Base-by-base conservation (phyloP, 768 basidiomycete species). In the Agaricus subrufescens region DNA sequence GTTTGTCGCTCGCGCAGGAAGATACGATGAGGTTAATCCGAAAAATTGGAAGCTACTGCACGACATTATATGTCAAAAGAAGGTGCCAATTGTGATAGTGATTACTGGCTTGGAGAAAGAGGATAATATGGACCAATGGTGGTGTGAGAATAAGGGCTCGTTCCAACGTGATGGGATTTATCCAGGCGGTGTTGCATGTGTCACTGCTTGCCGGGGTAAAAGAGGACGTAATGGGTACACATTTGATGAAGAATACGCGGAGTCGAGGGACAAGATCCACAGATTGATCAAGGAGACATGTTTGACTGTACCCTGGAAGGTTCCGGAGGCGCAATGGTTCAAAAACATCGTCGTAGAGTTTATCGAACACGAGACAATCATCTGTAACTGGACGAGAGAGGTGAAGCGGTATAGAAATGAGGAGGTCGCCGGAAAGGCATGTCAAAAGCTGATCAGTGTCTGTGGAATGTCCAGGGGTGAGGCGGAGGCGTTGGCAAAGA, bases 21-120 rank as follows among this genome's bases (percentile, higher is more conserved):
- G 73, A 54, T 64, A 75, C 54, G 65, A 64, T 47, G 63, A 66
- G 19, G 61, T 67, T 3, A 57, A 67, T 34, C 64, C 70, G 23
- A 65, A 67, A 42, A 78, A 77, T 46, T 78, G 76, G 66, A 65
- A 66, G 40, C 55, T 75, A 25, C 71, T 76, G 56, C 23, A 61
- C 50, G 67, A 73, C 9, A 64, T 72, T 12, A 69, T 78, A 11
- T 75, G 74, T 49, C 65, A 65, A 39, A 60, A 62, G 31, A 61
- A 66, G 40, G 76, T 78, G n/a, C 77, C 77, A 3, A 71, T 73
- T n/a, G 63, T 71, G 3, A 53, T 78, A 19, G 71, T 65, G 1
- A 53, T 78, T 6, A 75, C 74, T 1, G 73, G 74, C 29, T 66
- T 77, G 7, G 76, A 75, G 60, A 60, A 66, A 40, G 63, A 69